Evolutionary conservation across 805 yeast genomes (phyloP).

Genomic region (Schwanniomyces polymorphus): DNA sequence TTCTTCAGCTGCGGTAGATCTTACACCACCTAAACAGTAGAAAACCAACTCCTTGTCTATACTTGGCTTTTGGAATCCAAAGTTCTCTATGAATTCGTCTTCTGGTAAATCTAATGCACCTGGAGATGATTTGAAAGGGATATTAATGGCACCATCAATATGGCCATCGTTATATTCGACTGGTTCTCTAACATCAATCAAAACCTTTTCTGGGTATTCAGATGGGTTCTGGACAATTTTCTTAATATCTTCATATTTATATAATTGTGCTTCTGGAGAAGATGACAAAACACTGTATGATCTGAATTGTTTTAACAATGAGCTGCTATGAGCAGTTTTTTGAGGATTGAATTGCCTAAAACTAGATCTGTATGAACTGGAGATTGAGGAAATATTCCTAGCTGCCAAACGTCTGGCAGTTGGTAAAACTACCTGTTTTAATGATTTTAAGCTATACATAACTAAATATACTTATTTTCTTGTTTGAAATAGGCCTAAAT

Average conservation of each 20-base stretch:
- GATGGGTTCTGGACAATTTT: conserved; percentile 43
- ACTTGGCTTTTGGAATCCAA: conserved; percentile 80
- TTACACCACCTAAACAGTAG: conserved; percentile 90
- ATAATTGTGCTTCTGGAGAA: conserved; percentile 45
- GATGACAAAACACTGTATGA: conserved; percentile 38
- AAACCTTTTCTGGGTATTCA: conserved; percentile 43
- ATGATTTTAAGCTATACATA: conserved; percentile 8
- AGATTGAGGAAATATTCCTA: conserved; percentile 1
- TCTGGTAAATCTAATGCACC: conserved; percentile 81
- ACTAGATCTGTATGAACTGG: conserved; percentile 1
- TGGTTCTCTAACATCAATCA: conserved; percentile 94
- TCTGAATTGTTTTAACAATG: conserved; percentile 13
- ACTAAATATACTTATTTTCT: not conserved
- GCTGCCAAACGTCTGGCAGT: conserved; percentile 4
- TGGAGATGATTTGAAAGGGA: conserved; percentile 88
- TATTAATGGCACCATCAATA: conserved; percentile 81
- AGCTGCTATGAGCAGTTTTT: not conserved
- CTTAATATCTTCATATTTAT: conserved; percentile 53
- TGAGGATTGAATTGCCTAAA: not conserved
- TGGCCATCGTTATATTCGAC: conserved; percentile 70
- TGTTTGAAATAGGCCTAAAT: not conserved
- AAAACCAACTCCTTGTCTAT: conserved; percentile 73
- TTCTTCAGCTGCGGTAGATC: conserved; percentile 89
- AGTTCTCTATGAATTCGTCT: conserved; percentile 78
- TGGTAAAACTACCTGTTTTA: conserved; percentile 7